Base-by-base conservation (phyloP, 495 filamentous ascomycete species). In the Hyaloscypha hepaticicola region DNA sequence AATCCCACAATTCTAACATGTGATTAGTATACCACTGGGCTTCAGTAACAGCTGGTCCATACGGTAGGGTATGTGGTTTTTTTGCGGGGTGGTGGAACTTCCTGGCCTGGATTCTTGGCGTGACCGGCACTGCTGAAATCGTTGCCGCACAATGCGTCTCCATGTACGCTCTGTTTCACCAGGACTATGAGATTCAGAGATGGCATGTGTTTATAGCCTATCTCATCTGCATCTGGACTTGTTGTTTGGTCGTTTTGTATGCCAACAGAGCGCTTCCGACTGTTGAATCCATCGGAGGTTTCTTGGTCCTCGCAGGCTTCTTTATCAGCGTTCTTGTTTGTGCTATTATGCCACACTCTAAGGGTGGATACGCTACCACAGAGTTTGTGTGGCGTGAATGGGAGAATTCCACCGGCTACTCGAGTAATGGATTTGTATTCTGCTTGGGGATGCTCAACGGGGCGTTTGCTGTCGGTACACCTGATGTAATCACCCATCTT, bases 11-110 rank as follows among this genome's bases (percentile, higher is more conserved):
- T 16, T 21, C 9, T 55, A 53, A 38, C 58, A 62, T 55, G 21
- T n/a, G 48, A 26, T 26, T 28, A 55, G 90, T 96, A 1, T 94
- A 94, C 67, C 91, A 95, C 73, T 95, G 90, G 90, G 90, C 90
- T 5, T 86, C 87, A 0, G 82, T 93, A 19, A 90, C 90, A 0
- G 86, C 84, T 5, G 90, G 90, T 2, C 82, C 77, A 52, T 88
- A 87, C 73, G 91, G 91, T 31, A 83, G 89, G 16, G 72, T 83
- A 1, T 77, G 85, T 51, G 90, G 91, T 27, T 96, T 86, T 75
- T 94, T 91, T 67, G 87, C 90, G 0, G 92, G 91, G 8, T 91
- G 83, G 76, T 85, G 89, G 78, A 96, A 96, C 71, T 88, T 87
- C 70, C 83, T 91, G 60, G 92, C 87, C n/a, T 93, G 90, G 90